Conservation (phyloP, 805 yeast species). For the Metschnikowia dekortorum region DNA sequence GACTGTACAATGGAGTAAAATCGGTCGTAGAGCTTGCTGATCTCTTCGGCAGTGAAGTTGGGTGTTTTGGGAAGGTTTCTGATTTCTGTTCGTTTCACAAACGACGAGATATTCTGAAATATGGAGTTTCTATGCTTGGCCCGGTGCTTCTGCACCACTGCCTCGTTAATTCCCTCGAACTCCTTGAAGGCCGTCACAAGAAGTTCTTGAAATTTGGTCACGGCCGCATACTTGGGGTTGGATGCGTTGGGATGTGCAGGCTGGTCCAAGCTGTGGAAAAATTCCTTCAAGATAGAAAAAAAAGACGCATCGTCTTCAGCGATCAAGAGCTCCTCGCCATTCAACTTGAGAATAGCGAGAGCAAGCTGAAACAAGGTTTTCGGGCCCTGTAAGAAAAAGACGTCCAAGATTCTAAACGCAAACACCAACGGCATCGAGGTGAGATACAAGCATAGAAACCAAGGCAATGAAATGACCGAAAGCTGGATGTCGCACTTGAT, state of each 20-base stretch:
- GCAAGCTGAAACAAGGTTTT: slow-evolving; percentile 89
- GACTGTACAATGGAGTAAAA: slow-evolving; percentile 74
- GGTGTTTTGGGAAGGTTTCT: slow-evolving; percentile 76
- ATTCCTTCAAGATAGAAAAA: slow-evolving; percentile 77
- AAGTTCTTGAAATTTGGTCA: slow-evolving; percentile 84
- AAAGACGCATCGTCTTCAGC: slow-evolving; percentile 92
- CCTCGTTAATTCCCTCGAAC: slow-evolving; percentile 75
- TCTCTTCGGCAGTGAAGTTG: slow-evolving; percentile 51
- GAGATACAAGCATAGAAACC: slow-evolving; percentile 89
- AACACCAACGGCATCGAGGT: slow-evolving; percentile 92
- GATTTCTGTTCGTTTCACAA: slow-evolving; percentile 87
- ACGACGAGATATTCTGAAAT: slow-evolving; percentile 78
- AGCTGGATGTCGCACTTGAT: slow-evolving; percentile 78
- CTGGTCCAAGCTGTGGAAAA: slow-evolving; percentile 71
- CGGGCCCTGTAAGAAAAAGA: slow-evolving; percentile 86
- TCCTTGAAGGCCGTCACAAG: slow-evolving; percentile 91
- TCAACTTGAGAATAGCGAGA: slow-evolving; percentile 80
- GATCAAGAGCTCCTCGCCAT: slow-evolving; percentile 75
- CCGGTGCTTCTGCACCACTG: slow-evolving; percentile 64
- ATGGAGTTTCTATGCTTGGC: slow-evolving; percentile 69
- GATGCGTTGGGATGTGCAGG: slow-evolving; percentile 71
- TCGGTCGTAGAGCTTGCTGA: slow-evolving; percentile 77
- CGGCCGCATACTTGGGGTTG: slow-evolving; percentile 57
- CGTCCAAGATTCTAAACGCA: slow-evolving; percentile 88
- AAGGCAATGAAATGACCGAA: slow-evolving; percentile 89